These are phyloP conservation scores for Pseudoscleropodium purum DNA, from an alignment of 225 moss, liverwort and hornwort species.

Conservation along the genomic window DNA sequence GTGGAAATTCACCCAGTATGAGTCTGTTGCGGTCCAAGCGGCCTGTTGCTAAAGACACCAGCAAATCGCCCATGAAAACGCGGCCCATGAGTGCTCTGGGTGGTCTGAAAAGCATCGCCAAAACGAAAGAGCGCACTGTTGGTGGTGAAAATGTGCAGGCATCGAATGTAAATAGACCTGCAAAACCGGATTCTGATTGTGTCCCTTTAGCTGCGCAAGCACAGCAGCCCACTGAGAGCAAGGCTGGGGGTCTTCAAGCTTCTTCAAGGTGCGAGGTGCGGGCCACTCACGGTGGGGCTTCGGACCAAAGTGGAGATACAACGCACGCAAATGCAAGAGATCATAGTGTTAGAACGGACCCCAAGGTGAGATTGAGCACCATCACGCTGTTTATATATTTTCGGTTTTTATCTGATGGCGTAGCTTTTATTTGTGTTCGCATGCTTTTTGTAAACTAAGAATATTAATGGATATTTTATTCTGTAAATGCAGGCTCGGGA, in stretches of 20 bases:
- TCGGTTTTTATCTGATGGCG: not conserved
- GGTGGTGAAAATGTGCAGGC: not conserved
- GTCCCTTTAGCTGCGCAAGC: not conserved
- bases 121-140: not conserved
- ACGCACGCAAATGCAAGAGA: not conserved
- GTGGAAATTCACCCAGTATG: slow-evolving; percentile 6
- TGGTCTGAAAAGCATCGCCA: slow-evolving; percentile 1
- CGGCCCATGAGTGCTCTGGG: not conserved
- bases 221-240: not conserved
- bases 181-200: not conserved
- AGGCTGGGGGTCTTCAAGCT: not conserved
- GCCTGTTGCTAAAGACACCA: slow-evolving; percentile 13
- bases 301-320: slow-evolving; percentile 32
- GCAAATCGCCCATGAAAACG: slow-evolving; percentile 22
- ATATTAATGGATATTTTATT: not conserved
- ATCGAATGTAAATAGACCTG: not conserved
- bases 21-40: slow-evolving; percentile 14
- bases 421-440: not conserved
- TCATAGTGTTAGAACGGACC: not conserved
- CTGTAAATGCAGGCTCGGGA: slow-evolving; percentile 5
- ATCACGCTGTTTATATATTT: not conserved
- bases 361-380: slow-evolving; percentile 14
- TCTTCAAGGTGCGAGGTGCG: slow-evolving; percentile 19
- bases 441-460: not conserved
- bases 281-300: slow-evolving; percentile 28